Evolutionary conservation across 163 green algal genomes (phyloP).

Genomic region (Dunaliella salina): DNA sequence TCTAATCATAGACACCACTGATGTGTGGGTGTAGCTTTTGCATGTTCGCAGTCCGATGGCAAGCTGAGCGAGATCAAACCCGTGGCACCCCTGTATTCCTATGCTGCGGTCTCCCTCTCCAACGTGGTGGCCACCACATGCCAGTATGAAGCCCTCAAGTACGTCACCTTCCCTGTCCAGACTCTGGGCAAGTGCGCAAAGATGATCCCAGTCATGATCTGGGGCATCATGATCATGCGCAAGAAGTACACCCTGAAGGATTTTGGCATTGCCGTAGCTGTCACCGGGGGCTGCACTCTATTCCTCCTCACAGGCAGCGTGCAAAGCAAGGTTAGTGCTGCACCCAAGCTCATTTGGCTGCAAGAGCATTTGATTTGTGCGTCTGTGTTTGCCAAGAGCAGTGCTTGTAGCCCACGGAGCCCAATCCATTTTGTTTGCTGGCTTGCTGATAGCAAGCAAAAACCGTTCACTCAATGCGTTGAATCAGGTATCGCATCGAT

Average conservation of each 20-base stretch:
- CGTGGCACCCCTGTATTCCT: constrained; percentile 69
- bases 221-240: constrained; percentile 85
- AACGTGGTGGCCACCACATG: constrained; percentile 91
- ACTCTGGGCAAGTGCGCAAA: constrained; percentile 95
- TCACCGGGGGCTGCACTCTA: constrained; percentile 84
- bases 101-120: constrained; percentile 78
- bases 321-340: constrained; percentile 38
- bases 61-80: constrained; percentile 56
- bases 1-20: too few species aligned
- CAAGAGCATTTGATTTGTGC: not conserved
- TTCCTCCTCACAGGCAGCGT: constrained; percentile 77
- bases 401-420: too few species aligned
- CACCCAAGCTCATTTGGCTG: not conserved
- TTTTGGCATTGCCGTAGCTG: constrained; percentile 67
- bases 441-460: too few species aligned
- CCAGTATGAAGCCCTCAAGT: constrained; percentile 87
- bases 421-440: too few species aligned
- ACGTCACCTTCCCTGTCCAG: constrained; percentile 94
- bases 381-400: too few species aligned
- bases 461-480: too few species aligned
- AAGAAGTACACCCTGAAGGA: constrained; percentile 86
- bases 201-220: constrained; percentile 87
- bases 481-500: too few species aligned
- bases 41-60: constrained; percentile 48
- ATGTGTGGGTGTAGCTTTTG: too few species aligned